phyloP scores from a whole-genome alignment of 371 early-diverging fungal genomes.

The Encephalitozoon hellem region DNA sequence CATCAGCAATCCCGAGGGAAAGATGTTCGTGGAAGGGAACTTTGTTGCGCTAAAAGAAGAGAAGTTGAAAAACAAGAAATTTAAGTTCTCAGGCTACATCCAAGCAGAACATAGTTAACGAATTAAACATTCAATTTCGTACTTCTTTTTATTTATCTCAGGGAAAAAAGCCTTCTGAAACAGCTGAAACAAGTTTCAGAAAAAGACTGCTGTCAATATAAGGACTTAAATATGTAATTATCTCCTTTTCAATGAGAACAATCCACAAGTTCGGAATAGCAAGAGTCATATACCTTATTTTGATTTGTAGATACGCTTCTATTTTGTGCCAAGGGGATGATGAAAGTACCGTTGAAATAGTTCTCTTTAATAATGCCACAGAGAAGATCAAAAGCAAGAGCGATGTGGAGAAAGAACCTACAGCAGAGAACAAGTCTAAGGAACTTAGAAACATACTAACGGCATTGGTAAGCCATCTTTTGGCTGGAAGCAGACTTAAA shows the following conservation, averaged over 20 bases:
- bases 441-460: background rate
- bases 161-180: background rate
- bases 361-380: background rate
- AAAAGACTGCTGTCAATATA: background rate
- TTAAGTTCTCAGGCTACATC: slow-evolving; percentile 36
- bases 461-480: background rate
- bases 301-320: background rate
- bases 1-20: background rate
- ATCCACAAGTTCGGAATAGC: background rate
- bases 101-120: background rate
- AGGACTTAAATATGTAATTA: background rate
- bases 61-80: slow-evolving; percentile 18
- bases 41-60: slow-evolving; percentile 32
- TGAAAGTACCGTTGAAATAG: slow-evolving; percentile 6
- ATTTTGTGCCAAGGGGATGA: background rate
- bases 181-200: background rate
- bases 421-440: background rate
- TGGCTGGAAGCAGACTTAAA: background rate
- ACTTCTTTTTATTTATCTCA: background rate
- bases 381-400: background rate
- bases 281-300: background rate
- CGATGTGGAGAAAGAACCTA: background rate
- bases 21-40: slow-evolving; percentile 40
- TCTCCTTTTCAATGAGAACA: background rate
- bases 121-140: slow-evolving; percentile 8